Evolutionary conservation across 805 yeast genomes (phyloP), one percentile per base, ranked within the genome.

Genomic region (Suhomyces sp.): DNA sequence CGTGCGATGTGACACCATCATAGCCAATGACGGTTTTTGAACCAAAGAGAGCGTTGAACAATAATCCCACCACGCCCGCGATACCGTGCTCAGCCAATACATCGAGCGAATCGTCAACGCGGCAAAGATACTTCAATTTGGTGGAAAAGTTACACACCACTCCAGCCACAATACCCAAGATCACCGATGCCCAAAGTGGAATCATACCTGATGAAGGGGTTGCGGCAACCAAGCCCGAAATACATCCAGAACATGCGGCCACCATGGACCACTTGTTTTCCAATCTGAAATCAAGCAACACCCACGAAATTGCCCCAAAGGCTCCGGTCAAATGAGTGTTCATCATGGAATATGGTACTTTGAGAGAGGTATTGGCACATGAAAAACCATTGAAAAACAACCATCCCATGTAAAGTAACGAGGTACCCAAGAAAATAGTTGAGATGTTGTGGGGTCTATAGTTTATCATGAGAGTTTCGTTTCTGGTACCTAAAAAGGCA

Each of bases 71-170:
- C 46, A 92, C 80, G 31, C 99, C 99, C 0, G 97, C 98, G 61
- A 93, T 80, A 48, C 97, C 98, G 85, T 93, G 99, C 83, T 93
- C 98, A n/a, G 98, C 98, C 67, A 93, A 80, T 49, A 91, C 85
- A 86, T 94, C 98, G 61, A 94, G 75, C 1, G 97, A 86, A 73
- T 93, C 99, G 69, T 94, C 98, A 49, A 93, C 91, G 54, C 81
- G 80, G 46, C 88, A 73, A 57, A 89, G 72, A 66, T 87, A 89
- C 72, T 93, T 93, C 68, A 93, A 73, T 63, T 90, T 88, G 46
- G 97, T 93, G 52, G 96, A 77, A 64, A 88, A 88, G 76, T 93
- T 93, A 81, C 98, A 94, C 35, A 86, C 83, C 9, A 86, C 70
- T 40, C 96, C 96, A 0, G 97, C 77, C 2, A 83, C 81, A 36